Base-by-base conservation (phyloP, 2,329 filamentous ascomycete species). In the Bimuria novae-zelandiae region DNA sequence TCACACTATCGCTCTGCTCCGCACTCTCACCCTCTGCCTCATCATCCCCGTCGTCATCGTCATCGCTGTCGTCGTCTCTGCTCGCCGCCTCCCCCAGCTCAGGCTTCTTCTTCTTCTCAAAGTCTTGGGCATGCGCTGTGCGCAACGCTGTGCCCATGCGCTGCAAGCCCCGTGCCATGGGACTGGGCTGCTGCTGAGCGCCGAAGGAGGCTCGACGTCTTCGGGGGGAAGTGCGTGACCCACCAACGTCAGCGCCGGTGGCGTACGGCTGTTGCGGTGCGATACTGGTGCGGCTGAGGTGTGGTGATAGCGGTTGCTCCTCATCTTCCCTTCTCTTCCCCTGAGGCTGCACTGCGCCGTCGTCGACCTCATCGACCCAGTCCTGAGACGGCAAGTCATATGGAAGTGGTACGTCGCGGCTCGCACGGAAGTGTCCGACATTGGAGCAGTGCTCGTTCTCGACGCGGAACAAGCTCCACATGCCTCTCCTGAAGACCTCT, bases 371-470 rank as follows among this genome's bases (percentile, higher is more conserved):
- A 11, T 48, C 42, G 25, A 48, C 41, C 4, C 44, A 21, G 25
- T 59, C 56, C 1, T 58, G 51, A 17, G 59, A 62, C 1, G 66
- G 45, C 6, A 74, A 63, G 12, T 84, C 81, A 70, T 97, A 97
- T 0, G 93, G 93, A 0, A 97, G 80, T 0, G 91, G 91, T 0
- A 96, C 84, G 65, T 97, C 92, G 51, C 93, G 84, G 2, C 88
- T 91, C 3, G 94, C 94, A 59, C 95, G 92, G 81, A 95, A 95
- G 61, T 90, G 86, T 16, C 86, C 84, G 2, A 99, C 93, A 45
- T 73, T 73, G 50, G 89, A 87, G 75, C 92, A 96, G 75, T 99
- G 94, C 67, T 99, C 94, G 72, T 99, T 99, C 74, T 99, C 94
- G 22, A 99, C 92, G 35, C 94, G 90, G 71, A 99, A 89, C 3